Conservation (phyloP, 768 basidiomycete species). For the Termitomyces bulborhizus region DNA sequence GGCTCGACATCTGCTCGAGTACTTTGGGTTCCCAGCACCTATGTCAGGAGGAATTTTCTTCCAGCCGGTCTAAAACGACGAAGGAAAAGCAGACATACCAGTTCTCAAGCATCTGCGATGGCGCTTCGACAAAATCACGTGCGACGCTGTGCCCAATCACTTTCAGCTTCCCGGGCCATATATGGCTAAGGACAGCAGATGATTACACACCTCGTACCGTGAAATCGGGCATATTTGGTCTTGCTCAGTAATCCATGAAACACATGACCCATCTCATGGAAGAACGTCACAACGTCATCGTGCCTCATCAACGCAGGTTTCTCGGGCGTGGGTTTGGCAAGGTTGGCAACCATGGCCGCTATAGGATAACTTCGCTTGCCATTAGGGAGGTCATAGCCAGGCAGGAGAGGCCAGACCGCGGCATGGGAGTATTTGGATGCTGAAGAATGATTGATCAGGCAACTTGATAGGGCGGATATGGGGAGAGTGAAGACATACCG, state of each 20-base stretch:
- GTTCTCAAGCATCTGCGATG: constrained; percentile 90
- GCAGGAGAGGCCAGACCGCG: constrained; percentile 73
- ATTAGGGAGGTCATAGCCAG: constrained; percentile 53
- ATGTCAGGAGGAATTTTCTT: background rate
- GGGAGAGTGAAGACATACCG: constrained; percentile 31
- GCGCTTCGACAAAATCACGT: constrained; percentile 84
- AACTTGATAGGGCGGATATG: constrained; percentile 1
- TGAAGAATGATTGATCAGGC: constrained; percentile 18
- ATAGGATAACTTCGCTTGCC: constrained; percentile 68
- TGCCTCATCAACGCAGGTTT: constrained; percentile 85
- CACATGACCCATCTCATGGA: constrained; percentile 85
- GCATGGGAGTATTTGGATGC: constrained; percentile 82
- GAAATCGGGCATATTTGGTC: constrained; percentile 72
- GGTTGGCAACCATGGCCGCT: constrained; percentile 85
- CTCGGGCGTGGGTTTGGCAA: constrained; percentile 77
- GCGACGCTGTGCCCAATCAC: constrained; percentile 41
- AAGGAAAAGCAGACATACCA: constrained; percentile 39
- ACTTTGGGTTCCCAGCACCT: constrained; percentile 83
- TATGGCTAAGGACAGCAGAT: background rate
- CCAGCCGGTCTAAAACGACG: background rate
- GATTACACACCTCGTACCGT: constrained; percentile 56
- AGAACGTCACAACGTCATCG: constrained; percentile 84
- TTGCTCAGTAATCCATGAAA: constrained; percentile 65
- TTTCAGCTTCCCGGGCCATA: background rate
- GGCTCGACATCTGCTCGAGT: constrained; percentile 71